A percentile compares a stretch with the other conserved stretches of the same genome.
Conservation (phyloP, 208 protist species). For the Crithidia acanthocephali region DNA sequence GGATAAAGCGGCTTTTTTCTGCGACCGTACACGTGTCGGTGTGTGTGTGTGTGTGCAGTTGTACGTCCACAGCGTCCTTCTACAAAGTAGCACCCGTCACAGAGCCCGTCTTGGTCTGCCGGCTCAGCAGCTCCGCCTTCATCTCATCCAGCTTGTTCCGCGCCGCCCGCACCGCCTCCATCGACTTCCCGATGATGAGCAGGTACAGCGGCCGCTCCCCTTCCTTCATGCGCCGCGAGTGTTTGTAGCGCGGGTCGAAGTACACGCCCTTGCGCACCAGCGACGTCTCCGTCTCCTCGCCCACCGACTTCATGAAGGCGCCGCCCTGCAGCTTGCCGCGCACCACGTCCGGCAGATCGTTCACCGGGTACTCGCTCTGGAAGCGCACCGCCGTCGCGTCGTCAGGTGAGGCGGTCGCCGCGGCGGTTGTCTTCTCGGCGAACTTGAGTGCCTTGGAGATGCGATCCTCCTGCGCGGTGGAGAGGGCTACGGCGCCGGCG, state of each 20-base stretch:
- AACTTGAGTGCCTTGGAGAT: conserved; percentile 73
- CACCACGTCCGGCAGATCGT: conserved; percentile 77
- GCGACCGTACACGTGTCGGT: too few relatives aligned
- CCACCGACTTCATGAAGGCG: conserved; percentile 55
- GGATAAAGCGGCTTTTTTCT: too few relatives aligned
- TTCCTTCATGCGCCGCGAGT: conserved; percentile 78
- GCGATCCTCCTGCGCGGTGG: conserved; percentile 52
- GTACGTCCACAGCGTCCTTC: background rate
- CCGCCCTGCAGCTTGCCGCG: conserved; percentile 69
- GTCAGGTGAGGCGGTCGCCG: conserved; percentile 22
- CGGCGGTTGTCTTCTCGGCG: conserved; percentile 78
- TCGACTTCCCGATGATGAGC: conserved; percentile 71
- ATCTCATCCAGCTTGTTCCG: conserved; percentile 65
- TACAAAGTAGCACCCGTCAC: conserved; percentile 57
- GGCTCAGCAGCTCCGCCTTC: conserved; percentile 61
- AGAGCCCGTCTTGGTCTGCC: conserved; percentile 54
- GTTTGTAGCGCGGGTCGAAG: conserved; percentile 76
- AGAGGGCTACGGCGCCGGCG: conserved; percentile 23
- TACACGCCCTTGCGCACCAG: conserved; percentile 89
- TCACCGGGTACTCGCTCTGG: conserved; percentile 82
- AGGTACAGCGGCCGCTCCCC: conserved; percentile 82
- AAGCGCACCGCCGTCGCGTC: conserved; percentile 65
- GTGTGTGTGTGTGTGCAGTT: background rate
- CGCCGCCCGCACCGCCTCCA: conserved; percentile 69
- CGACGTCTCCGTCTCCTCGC: conserved; percentile 69